A percentile compares a stretch with the other conserved stretches of the same genome.
These are phyloP conservation scores for Sugiyamaella smithiae DNA, from an alignment of 805 yeast species.

Conservation along the genomic window DNA sequence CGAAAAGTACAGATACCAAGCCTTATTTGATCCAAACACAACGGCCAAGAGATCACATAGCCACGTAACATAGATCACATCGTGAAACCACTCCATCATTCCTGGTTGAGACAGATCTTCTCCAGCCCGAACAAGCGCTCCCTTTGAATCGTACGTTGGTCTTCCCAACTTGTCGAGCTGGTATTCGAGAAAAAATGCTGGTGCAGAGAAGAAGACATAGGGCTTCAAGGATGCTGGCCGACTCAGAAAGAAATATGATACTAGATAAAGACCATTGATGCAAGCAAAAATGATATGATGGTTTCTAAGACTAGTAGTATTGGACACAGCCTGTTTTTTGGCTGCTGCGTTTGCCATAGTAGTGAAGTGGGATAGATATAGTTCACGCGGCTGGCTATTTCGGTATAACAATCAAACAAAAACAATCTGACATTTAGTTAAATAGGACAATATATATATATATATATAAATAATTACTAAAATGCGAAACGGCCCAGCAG, in stretches of 20 bases:
- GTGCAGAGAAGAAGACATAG: constrained; percentile 43
- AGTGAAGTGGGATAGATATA: not conserved
- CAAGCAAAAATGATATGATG: constrained; percentile 38
- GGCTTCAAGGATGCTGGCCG: constrained; percentile 49
- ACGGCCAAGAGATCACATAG: constrained; percentile 52
- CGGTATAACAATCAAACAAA: too few relatives aligned
- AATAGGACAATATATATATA: not conserved
- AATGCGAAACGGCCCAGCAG: not conserved
- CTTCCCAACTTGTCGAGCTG: constrained; percentile 59
- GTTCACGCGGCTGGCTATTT: too few relatives aligned
- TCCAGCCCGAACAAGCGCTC: constrained; percentile 52
- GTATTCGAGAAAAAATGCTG: constrained; percentile 47
- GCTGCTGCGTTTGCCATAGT: constrained; percentile 47
- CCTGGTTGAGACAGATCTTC: constrained; percentile 61
- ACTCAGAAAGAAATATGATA: constrained; percentile 38
- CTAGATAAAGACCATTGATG: constrained; percentile 42
- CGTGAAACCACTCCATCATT: constrained; percentile 69
- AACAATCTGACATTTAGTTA: too few relatives aligned
- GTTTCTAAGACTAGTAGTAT: constrained; percentile 31
- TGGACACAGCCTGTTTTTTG: constrained; percentile 39
- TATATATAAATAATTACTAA: not conserved
- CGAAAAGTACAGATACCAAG: constrained; percentile 54
- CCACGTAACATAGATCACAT: constrained; percentile 64
- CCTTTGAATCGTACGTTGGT: constrained; percentile 49
- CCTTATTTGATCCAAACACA: constrained; percentile 52